Percentiles rank a stretch among this genome's conserved stretches.
phyloP scores from a whole-genome alignment of 768 basidiomycete species.

The Tulasnella sp. region DNA sequence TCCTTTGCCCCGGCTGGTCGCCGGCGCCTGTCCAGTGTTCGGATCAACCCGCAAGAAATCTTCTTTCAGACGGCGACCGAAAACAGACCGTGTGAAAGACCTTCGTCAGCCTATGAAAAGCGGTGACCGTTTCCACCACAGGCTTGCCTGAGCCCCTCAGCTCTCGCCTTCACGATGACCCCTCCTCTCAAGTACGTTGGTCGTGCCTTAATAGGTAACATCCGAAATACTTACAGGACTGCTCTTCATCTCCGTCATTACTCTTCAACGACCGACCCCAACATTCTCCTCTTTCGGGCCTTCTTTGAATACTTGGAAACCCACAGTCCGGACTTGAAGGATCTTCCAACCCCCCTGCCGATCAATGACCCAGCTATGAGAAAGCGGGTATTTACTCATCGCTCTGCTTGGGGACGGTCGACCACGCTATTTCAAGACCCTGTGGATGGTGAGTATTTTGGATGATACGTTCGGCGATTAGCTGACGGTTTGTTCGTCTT shows the following conservation, averaged over 20 bases:
- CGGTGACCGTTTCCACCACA: neutral
- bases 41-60: neutral
- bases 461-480: neutral
- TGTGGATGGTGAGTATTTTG: constrained; percentile 15
- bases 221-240: neutral
- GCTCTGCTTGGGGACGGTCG: constrained; percentile 16
- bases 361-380: neutral
- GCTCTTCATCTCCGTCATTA: neutral
- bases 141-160: neutral
- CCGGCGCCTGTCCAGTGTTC: neutral
- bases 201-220: neutral
- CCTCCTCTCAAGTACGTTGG: constrained; percentile 11
- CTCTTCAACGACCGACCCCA: neutral
- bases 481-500: neutral
- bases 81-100: neutral
- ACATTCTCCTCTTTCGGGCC: neutral
- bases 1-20: neutral
- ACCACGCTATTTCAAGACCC: constrained; percentile 24
- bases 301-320: neutral
- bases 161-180: neutral
- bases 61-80: neutral
- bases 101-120: neutral
- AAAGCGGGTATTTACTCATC: constrained; percentile 26
- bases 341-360: neutral
- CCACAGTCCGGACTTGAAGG: neutral